These are phyloP conservation scores for Orbilia oligospora DNA, from an alignment of 2,329 filamentous ascomycete genomes.

Conservation along the genomic window DNA sequence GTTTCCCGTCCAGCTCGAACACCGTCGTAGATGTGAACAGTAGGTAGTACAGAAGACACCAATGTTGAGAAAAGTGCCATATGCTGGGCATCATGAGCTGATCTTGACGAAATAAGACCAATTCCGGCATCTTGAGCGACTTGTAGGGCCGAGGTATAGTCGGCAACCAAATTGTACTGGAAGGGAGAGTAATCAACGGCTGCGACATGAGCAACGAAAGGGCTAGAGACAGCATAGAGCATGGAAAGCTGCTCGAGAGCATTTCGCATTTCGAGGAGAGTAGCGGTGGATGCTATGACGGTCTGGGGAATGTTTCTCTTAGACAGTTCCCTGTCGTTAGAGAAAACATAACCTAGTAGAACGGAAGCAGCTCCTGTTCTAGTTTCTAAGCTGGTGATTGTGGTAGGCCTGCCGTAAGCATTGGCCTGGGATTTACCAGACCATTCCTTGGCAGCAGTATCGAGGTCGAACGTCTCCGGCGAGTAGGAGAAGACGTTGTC, in stretches of 20 bases:
- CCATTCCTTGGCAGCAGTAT: slow-evolving; percentile 86
- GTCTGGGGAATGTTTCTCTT: slow-evolving; percentile 94
- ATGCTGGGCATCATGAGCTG: slow-evolving; percentile 92
- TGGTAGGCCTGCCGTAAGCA: slow-evolving; percentile 73
- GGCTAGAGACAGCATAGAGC: slow-evolving; percentile 91
- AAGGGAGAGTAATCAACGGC: slow-evolving; percentile 85
- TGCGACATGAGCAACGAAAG: slow-evolving; percentile 91
- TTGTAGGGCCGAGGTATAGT: slow-evolving; percentile 85
- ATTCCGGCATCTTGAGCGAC: slow-evolving; percentile 91
- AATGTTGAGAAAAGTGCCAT: slow-evolving; percentile 91
- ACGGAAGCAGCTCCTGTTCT: slow-evolving; percentile 89
- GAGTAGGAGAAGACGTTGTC: slow-evolving; percentile 94
- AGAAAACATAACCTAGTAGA: slow-evolving; percentile 97
- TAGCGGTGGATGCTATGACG: slow-evolving; percentile 87
- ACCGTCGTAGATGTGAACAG: slow-evolving; percentile 89
- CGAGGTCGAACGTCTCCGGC: slow-evolving; percentile 91
- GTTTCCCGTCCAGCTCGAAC: slow-evolving; percentile 86
- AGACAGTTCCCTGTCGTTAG: slow-evolving; percentile 91
- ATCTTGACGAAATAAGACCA: slow-evolving; percentile 85
- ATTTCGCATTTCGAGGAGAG: slow-evolving; percentile 83
- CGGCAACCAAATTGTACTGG: slow-evolving; percentile 81
- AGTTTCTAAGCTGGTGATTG: slow-evolving; percentile 85
- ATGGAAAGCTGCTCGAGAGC: slow-evolving; percentile 91
- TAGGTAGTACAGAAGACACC: slow-evolving; percentile 82
- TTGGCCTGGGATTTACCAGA: slow-evolving; percentile 79